phyloP scores from a whole-genome alignment of 768 basidiomycete species.

The Leccinellum albellum region DNA sequence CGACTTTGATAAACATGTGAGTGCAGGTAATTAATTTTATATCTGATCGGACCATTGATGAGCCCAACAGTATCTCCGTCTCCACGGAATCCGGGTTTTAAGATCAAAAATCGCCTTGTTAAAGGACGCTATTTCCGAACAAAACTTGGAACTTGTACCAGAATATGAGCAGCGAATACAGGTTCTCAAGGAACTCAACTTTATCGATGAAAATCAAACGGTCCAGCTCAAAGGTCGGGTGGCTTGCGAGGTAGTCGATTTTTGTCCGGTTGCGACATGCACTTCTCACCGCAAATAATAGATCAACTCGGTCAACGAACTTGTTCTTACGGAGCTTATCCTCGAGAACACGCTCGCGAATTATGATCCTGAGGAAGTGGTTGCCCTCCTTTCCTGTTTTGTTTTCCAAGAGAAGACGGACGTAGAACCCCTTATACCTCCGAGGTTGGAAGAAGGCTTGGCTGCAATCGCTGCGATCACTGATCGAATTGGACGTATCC shows the following conservation, averaged over 20 bases:
- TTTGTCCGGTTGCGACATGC: neutral
- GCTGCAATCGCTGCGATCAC: conserved; percentile 74
- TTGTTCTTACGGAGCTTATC: conserved; percentile 93
- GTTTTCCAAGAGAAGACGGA: conserved; percentile 99
- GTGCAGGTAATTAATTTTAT: conserved; percentile 27
- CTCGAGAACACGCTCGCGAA: conserved; percentile 89
- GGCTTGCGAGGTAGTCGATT: conserved; percentile 79
- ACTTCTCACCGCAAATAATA: conserved; percentile 29
- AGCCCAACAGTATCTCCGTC: conserved; percentile 57
- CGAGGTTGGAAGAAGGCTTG: conserved; percentile 75
- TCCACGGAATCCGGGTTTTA: conserved; percentile 76
- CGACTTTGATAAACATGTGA: conserved; percentile 73
- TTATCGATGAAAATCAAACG: conserved; percentile 94
- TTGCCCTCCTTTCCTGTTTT: conserved; percentile 92
- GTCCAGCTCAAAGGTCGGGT: conserved; percentile 95
- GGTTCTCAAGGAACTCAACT: conserved; percentile 86
- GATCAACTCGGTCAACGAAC: conserved; percentile 99
- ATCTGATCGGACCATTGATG: conserved; percentile 6
- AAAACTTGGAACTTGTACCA: conserved; percentile 93
- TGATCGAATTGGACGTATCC: conserved; percentile 75
- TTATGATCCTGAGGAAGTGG: conserved; percentile 94
- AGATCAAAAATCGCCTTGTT: conserved; percentile 71
- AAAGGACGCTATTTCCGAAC: conserved; percentile 87
- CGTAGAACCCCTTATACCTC: conserved; percentile 75
- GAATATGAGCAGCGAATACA: conserved; percentile 94